phyloP scores from a whole-genome alignment of 139 green algal species.

The Eudorina sp. region DNA sequence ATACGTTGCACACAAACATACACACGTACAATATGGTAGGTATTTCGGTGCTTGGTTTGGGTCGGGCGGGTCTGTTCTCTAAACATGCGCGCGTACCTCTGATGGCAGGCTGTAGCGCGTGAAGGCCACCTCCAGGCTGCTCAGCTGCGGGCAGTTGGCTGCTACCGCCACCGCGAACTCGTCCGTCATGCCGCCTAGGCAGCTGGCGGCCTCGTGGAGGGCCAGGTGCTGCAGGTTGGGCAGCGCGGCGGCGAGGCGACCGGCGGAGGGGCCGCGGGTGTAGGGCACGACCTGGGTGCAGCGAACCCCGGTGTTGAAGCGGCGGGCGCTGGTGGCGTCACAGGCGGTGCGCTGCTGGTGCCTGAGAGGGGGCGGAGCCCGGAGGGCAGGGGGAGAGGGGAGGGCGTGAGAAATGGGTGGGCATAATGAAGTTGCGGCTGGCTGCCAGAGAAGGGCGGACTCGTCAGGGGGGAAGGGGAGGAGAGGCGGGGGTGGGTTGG shows the following conservation, averaged over 20 bases:
- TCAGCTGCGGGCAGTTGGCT: slow-evolving; percentile 53
- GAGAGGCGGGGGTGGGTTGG: background rate
- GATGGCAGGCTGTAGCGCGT: slow-evolving; percentile 53
- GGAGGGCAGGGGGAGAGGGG: background rate
- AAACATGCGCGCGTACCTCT: slow-evolving; percentile 1
- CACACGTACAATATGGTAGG: no score
- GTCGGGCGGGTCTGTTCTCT: no score
- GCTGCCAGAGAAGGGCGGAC: no score
- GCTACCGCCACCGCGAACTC: slow-evolving; percentile 55
- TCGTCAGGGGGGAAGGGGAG: background rate
- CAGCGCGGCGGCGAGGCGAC: slow-evolving; percentile 5
- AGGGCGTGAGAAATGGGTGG: no score
- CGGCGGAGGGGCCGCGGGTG: slow-evolving; percentile 10
- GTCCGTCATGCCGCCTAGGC: slow-evolving; percentile 64
- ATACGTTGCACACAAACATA: no score
- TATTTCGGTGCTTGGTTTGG: no score
- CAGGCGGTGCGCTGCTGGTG: slow-evolving; percentile 38
- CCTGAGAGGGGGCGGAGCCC: background rate
- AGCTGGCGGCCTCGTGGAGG: slow-evolving; percentile 57
- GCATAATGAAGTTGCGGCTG: no score
- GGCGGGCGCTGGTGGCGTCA: slow-evolving; percentile 27
- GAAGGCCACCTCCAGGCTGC: slow-evolving; percentile 57
- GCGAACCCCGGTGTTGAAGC: slow-evolving; percentile 39
- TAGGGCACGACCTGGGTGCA: slow-evolving; percentile 32
- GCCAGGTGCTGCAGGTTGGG: slow-evolving; percentile 16